A percentile compares a stretch with the other conserved stretches of the same genome.
Evolutionary conservation across 176 grass and related monocot genomes (phyloP).

Genomic region (Tillandsia fasciculata): DNA sequence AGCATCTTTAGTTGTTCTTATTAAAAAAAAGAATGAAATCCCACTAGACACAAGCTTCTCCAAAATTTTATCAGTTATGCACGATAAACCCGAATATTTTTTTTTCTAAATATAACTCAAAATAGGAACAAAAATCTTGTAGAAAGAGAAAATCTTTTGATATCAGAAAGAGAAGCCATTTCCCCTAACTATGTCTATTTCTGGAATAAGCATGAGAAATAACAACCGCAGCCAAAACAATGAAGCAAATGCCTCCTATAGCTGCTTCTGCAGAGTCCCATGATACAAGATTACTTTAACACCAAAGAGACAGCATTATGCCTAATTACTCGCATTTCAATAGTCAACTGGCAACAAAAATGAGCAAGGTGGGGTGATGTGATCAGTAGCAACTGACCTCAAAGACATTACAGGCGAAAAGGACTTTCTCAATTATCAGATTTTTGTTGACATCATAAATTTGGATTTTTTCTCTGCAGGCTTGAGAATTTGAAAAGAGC

Average conservation of each 20-base stretch:
- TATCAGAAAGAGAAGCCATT: too few species aligned
- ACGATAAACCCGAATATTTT: too few species aligned
- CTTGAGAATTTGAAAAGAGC: constrained; percentile 94
- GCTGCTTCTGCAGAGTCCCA: neutral
- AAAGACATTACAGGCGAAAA: constrained; percentile 9
- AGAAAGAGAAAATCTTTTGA: neutral
- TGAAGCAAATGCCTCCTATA: neutral
- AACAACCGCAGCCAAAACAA: too few species aligned
- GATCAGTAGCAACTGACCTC: constrained; percentile 36
- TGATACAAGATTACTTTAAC: neutral
- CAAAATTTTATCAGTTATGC: too few species aligned
- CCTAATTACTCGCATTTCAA: neutral
- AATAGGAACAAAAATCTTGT: too few species aligned
- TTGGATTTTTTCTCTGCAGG: constrained; percentile 79
- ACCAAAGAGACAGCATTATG: neutral
- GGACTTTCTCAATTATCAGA: constrained; percentile 34
- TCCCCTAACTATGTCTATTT: too few species aligned
- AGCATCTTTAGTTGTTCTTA: too few species aligned
- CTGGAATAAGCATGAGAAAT: too few species aligned
- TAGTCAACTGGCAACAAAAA: neutral
- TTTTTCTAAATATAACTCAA: too few species aligned
- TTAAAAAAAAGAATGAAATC: too few species aligned
- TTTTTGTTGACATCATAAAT: constrained; percentile 67
- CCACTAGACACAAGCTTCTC: neutral
- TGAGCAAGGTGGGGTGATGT: neutral